Percentiles rank a stretch among this genome's conserved stretches.
phyloP scores from a whole-genome alignment of 768 basidiomycete species.

The Leccinum imitatum region DNA sequence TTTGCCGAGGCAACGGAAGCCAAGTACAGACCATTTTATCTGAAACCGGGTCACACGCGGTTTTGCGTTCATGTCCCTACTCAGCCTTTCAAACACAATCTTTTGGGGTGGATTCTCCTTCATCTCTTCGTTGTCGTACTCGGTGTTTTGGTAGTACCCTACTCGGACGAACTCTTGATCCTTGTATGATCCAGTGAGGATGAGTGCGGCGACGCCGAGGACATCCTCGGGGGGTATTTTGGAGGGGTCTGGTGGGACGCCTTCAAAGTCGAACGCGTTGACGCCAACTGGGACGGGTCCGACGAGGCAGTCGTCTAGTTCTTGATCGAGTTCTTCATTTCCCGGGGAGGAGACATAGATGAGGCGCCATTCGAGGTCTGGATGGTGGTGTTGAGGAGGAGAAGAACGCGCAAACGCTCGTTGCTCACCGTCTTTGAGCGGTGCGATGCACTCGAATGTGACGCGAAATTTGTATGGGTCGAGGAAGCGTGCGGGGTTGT shows the following conservation, averaged over 20 bases:
- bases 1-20: neutral
- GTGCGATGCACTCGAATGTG: conserved; percentile 95
- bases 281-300: conserved; percentile 96
- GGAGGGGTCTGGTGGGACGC: conserved; percentile 76
- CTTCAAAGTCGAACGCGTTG: conserved; percentile 97
- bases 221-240: conserved; percentile 89
- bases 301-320: conserved; percentile 96
- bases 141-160: conserved; percentile 98
- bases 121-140: conserved; percentile 95
- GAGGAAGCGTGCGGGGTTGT: conserved; percentile 89
- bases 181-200: conserved; percentile 92
- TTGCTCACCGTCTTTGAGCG: conserved; percentile 76
- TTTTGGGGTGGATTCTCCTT: conserved; percentile 65
- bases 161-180: conserved; percentile 99
- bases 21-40: conserved; percentile 69
- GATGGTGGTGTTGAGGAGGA: neutral
- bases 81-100: conserved; percentile 76
- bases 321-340: conserved; percentile 90
- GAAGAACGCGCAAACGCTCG: neutral
- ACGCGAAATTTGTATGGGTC: conserved; percentile 93
- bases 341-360: conserved; percentile 96
- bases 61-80: conserved; percentile 87
- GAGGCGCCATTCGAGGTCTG: conserved; percentile 97
- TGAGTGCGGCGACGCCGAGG: conserved; percentile 94
- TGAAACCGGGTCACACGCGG: conserved; percentile 93